A percentile compares a stretch with the other conserved stretches of the same genome.
phyloP scores from a whole-genome alignment of 179 eudicot genomes.

The Beta macrorhiza region DNA sequence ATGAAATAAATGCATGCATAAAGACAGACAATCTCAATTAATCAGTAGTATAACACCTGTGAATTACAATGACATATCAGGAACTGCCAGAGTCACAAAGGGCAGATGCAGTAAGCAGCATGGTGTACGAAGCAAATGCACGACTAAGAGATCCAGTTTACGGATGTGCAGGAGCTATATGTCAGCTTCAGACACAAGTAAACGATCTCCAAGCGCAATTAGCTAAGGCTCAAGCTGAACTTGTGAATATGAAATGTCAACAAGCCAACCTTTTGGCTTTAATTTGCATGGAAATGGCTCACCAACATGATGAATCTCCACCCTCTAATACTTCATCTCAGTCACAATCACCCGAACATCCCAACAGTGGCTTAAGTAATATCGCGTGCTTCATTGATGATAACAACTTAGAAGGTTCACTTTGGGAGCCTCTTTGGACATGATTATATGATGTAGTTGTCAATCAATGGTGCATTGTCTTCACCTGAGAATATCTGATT shows the following conservation, averaged over 20 bases:
- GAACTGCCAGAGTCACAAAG: conserved; percentile 34
- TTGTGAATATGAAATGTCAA: conserved; percentile 31
- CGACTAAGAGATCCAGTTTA: conserved; percentile 28
- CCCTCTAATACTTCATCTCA: conserved; percentile 11
- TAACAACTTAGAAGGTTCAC: conserved; percentile 5
- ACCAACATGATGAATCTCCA: conserved; percentile 16
- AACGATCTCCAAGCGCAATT: conserved; percentile 34
- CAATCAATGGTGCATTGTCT: too few relatives aligned
- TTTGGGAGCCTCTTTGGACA: conserved; percentile 32
- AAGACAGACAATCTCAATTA: not conserved
- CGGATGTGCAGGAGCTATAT: conserved; percentile 30
- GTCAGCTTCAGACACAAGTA: conserved; percentile 32
- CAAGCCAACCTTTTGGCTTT: conserved; percentile 28
- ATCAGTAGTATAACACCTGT: too few relatives aligned
- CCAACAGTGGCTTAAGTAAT: not conserved
- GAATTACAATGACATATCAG: conserved; percentile 4
- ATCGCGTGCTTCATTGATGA: conserved; percentile 21
- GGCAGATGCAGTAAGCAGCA: conserved; percentile 39
- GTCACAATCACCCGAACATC: conserved; percentile 24
- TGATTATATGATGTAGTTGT: not conserved
- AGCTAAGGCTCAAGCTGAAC: conserved; percentile 34
- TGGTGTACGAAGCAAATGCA: conserved; percentile 27
- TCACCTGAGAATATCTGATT: too few relatives aligned
- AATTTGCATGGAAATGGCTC: conserved; percentile 27
- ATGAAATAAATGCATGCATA: not conserved